Base-by-base conservation (phyloP, 2,329 filamentous ascomycete genomes). In the Aspergillus sp. region DNA sequence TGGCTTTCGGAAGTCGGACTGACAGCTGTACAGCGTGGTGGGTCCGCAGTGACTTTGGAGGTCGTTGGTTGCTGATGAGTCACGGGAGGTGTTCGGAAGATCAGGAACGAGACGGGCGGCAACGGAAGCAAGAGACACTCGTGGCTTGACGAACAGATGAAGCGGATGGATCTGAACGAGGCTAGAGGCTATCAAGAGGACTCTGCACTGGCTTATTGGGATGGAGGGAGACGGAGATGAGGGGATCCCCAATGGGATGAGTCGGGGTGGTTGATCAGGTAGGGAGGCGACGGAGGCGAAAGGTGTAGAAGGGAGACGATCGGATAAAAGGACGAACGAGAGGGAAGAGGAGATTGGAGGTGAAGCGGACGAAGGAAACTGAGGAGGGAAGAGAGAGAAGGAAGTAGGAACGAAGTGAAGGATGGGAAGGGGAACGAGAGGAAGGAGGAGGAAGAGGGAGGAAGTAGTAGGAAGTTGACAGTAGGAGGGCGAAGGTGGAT, bases 11-110 rank as follows among this genome's bases (percentile, higher is more conserved):
- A 40, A 43, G 36, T 43, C 26, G 35, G 36, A 54, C 51, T 30
- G 22, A 22, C 24, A 43, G 47, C 26, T 36, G 47, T 26, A 13
- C 47, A 26, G 47, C 42, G 45, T 49, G 49, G 60, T 58, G 53
- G 57, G 54, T 60, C 58, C 51, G 49, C 54, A 44, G 51, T 52
- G 53, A 52, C 49, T 53, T 49, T 50, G 41, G 45, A 53, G 38
- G 45, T 54, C 48, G 52, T 56, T 59, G 55, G 52, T 52, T 57
- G 30, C 26, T 47, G 43, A 59, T 62, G 59, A 58, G 58, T 62
- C 60, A 62, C 60, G 50, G 46, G 47, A 56, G 56, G 52, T 57
- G 56, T 56, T 58, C 53, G 53, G 52, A 53, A 51, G 38, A 49
- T 48, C 35, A 52, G 47, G 52, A 47, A 55, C 52, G 43, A 54